Evolutionary conservation across 176 grass and related monocot species (phyloP).

Genomic region (Rhynchospora breviuscula): DNA sequence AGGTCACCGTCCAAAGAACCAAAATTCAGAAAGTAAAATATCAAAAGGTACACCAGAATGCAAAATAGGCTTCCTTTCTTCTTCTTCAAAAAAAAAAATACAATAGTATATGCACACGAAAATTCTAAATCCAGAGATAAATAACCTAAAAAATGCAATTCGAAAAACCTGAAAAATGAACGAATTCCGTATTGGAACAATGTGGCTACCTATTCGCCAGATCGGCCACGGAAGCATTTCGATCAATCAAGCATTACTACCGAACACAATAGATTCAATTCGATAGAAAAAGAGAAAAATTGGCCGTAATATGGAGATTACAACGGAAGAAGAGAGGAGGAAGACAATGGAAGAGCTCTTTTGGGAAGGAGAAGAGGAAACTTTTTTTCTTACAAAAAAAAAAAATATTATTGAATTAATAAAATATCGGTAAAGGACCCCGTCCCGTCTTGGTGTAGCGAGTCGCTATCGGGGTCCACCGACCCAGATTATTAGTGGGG

Average conservation of each 20-base stretch:
- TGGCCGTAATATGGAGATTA: not conserved
- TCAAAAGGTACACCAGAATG: not conserved
- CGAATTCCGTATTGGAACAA: slow-evolving; percentile 17
- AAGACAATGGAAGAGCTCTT: not conserved
- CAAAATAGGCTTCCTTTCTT: slow-evolving; percentile 14
- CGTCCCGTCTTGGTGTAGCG: not conserved
- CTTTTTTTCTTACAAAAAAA: slow-evolving; percentile 20
- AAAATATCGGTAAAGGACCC: not conserved
- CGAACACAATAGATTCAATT: not conserved
- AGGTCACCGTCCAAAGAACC: not conserved
- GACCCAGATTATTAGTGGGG: not conserved
- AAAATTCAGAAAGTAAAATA: slow-evolving; percentile 5
- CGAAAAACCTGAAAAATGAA: not conserved
- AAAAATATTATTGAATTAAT: not conserved
- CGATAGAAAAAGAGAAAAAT: not conserved
- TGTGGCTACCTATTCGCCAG: slow-evolving; percentile 6
- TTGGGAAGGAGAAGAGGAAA: slow-evolving; percentile 29
- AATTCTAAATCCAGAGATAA: not conserved
- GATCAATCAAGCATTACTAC: not conserved
- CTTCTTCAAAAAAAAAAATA: not conserved
- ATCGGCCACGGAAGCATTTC: not conserved
- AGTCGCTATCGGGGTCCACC: not conserved
- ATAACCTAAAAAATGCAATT: slow-evolving; percentile 6
- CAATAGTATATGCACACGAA: not conserved
- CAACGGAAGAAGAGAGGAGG: not conserved